Percentiles rank a stretch among this genome's conserved stretches.
phyloP scores from a whole-genome alignment of 768 basidiomycete species.

The Termitomyces sp. region DNA sequence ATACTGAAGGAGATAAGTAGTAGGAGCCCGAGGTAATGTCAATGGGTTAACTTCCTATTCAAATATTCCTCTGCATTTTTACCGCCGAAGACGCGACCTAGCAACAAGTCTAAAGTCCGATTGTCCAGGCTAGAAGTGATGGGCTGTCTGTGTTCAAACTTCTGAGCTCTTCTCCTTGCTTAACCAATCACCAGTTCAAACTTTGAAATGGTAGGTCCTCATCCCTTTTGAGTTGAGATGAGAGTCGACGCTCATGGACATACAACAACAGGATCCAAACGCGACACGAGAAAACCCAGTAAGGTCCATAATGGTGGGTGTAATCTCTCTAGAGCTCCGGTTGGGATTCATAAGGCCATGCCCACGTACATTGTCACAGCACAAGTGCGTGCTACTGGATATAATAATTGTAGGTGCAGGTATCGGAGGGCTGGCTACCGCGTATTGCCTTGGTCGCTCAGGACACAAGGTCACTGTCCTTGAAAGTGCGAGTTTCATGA shows the following conservation, averaged over 20 bases:
- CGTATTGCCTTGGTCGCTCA: conserved; percentile 39
- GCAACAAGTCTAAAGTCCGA: no score
- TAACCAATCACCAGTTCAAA: background rate
- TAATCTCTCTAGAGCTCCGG: background rate
- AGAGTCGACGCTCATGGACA: background rate
- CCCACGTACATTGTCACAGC: background rate
- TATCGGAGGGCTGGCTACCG: conserved; percentile 45
- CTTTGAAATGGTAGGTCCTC: background rate
- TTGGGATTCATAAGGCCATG: background rate
- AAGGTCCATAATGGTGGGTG: conserved; percentile 1
- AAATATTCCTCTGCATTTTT: no score
- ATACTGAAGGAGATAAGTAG: no score
- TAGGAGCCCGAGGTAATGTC: no score
- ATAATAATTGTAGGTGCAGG: conserved; percentile 49
- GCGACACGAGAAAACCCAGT: background rate
- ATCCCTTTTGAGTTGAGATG: background rate
- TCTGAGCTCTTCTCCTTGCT: background rate
- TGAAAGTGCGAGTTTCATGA: conserved; percentile 34
- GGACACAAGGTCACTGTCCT: conserved; percentile 49
- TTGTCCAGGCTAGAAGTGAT: background rate
- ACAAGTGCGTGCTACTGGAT: background rate
- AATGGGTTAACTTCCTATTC: no score
- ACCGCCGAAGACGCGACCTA: no score
- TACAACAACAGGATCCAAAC: background rate
- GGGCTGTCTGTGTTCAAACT: background rate